Base-by-base conservation (phyloP, 495 filamentous ascomycete genomes). In the Thermothielavioides terrestris region DNA sequence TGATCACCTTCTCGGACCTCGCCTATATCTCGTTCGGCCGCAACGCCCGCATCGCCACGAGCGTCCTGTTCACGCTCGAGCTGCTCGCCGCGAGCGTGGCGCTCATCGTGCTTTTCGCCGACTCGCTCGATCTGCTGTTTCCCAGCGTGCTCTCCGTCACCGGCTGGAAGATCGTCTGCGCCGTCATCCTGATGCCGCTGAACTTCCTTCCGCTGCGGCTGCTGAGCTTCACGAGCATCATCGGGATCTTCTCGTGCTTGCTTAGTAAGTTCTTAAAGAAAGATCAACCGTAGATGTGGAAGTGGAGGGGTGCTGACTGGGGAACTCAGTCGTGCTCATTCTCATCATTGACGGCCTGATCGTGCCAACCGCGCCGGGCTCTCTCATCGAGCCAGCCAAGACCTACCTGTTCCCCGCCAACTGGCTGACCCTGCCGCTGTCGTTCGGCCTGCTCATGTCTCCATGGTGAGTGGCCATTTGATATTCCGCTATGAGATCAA, bases 391-490 rank as follows among this genome's bases (percentile, higher is more conserved):
- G 46, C 92, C 92, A n/a, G 87, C 89, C 28, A 68, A 64, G 31
- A 94, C 88, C 1, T 79, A 83, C 62, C 65, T 91, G 34, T 84
- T 94, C 51, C 92, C 92, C 2, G 68, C 76, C 14, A 85, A 89
- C 58, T 98, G 92, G 92, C 72, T 80, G 36, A 94, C 89, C 1
- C 55, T 98, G 17, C 92, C 92, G n/a, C 70, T 96, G 17, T 87
- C 87, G 26, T 89, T 97, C 59, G 92, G 92, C n/a, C 73, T 98
- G 10, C 75, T 97, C 23, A 96, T 96, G 89, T 87, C 89, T 21
- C 89, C 91, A 1, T 98, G 89, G 89, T 64, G 25, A 43, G 61
- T 37, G 3, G 17, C 1, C 8, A 27, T 3, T 22, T 7, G 2
- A 4, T 1, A 10, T 0, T 15, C 6, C 7, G 1, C 6, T 14